Evolutionary conservation across 345 rosid genomes (phyloP).

Genomic region (Ceriops tagal): DNA sequence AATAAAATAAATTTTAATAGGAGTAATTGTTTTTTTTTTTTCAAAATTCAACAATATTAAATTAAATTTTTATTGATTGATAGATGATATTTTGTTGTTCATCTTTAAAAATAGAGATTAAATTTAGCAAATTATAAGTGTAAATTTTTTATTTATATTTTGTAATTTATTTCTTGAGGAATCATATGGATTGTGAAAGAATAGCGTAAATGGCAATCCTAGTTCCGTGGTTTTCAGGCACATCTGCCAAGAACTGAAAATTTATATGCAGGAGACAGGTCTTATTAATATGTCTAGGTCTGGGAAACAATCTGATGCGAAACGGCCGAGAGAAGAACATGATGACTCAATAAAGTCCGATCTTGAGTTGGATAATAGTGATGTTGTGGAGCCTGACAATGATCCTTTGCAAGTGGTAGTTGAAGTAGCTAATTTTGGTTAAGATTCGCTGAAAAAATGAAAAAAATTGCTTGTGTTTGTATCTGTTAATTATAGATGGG

Average conservation of each 20-base stretch:
- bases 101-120: no score
- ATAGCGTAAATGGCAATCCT: background rate
- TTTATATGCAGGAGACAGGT: constrained; percentile 38
- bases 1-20: no score
- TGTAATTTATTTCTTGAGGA: no score
- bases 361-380: constrained; percentile 65
- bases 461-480: background rate
- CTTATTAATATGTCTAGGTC: constrained; percentile 43
- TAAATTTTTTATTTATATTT: no score
- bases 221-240: background rate
- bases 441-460: background rate
- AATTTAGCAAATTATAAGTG: no score
- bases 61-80: no score
- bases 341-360: constrained; percentile 64
- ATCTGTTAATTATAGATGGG: constrained; percentile 59
- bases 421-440: background rate
- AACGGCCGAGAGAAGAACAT: constrained; percentile 35
- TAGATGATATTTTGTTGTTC: no score
- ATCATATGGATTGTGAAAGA: background rate
- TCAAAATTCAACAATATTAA: no score
- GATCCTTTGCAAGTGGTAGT: constrained; percentile 64
- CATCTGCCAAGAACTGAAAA: background rate
- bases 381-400: constrained; percentile 64
- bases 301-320: constrained; percentile 23
- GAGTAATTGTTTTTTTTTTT: no score